Percentiles rank a stretch among this genome's conserved stretches.
Conservation (phyloP, 208 protist genomes). For the Pavlovales sp. region DNA sequence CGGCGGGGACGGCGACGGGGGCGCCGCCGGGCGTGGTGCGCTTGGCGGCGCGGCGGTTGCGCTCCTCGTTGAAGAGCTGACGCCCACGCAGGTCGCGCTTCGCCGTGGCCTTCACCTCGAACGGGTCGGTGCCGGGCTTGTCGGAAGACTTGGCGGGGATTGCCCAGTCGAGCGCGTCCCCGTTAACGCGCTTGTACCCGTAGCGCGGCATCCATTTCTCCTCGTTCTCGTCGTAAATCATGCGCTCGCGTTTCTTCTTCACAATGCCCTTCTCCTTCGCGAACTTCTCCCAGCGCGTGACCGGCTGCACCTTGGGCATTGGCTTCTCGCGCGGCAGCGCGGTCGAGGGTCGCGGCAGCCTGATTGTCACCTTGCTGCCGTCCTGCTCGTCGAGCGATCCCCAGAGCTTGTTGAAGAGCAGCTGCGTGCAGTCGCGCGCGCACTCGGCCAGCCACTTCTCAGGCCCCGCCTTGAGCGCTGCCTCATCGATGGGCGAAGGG, state of each 20-base stretch:
- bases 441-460: neutral
- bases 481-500: neutral
- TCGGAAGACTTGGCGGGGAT: conserved; percentile 17
- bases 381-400: neutral
- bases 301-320: conserved; percentile 33
- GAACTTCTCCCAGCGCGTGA: conserved; percentile 56
- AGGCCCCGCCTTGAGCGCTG: neutral
- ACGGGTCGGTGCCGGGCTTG: neutral
- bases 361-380: neutral
- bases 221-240: conserved; percentile 47
- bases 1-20: neutral
- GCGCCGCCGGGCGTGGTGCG: neutral
- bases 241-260: conserved; percentile 45
- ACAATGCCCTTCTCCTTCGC: conserved; percentile 50
- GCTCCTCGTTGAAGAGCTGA: conserved; percentile 28
- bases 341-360: neutral
- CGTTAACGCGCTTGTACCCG: conserved; percentile 40
- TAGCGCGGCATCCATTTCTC: conserved; percentile 45
- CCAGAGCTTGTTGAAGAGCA: conserved; percentile 21
- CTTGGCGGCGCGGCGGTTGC: conserved; percentile 13
- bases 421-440: conserved; percentile 16
- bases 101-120: neutral
- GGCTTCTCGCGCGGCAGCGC: conserved; percentile 29
- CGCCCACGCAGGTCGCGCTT: neutral
- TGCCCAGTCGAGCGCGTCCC: conserved; percentile 14